Percentiles rank a stretch among this genome's conserved stretches.
Evolutionary conservation across 352 stramenopile species (phyloP).

Genomic region (Phytophthora niederhauseri): DNA sequence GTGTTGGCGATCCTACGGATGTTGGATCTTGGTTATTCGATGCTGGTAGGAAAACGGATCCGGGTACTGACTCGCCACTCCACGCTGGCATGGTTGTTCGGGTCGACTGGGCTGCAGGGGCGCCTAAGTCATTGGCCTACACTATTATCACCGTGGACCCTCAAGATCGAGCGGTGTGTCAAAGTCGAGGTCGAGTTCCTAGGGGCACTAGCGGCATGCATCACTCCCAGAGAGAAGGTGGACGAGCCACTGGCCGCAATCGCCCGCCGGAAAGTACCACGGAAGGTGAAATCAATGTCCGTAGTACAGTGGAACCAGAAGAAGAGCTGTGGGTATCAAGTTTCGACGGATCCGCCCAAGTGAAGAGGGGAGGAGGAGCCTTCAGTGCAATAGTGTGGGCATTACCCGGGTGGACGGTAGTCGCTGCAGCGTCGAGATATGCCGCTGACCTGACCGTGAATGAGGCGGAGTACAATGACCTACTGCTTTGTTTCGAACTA

Average conservation of each 20-base stretch:
- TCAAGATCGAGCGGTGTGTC: constrained; percentile 4
- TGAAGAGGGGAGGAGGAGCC: constrained; percentile 6
- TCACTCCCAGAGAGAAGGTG: neutral
- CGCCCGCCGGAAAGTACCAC: neutral
- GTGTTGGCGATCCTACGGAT: no score
- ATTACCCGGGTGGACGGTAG: constrained; percentile 13
- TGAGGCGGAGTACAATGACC: constrained; percentile 23
- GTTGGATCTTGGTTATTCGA: no score
- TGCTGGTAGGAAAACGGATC: no score
- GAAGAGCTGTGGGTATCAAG: constrained; percentile 12
- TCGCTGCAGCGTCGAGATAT: neutral
- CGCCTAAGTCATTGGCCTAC: constrained; percentile 4
- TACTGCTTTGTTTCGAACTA: neutral
- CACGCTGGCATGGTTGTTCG: constrained; percentile 13
- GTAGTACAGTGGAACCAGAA: neutral
- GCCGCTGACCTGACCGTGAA: constrained; percentile 19
- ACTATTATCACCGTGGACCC: neutral
- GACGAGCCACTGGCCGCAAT: neutral
- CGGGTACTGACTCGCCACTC: neutral
- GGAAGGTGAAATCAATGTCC: neutral
- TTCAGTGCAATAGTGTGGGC: constrained; percentile 24
- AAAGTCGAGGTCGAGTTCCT: constrained; percentile 19
- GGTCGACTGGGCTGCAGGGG: neutral
- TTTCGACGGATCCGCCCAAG: constrained; percentile 26
- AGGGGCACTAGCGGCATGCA: neutral